These are phyloP conservation scores for Senna siamea DNA, from an alignment of 306 rosid species.

Conservation along the genomic window DNA sequence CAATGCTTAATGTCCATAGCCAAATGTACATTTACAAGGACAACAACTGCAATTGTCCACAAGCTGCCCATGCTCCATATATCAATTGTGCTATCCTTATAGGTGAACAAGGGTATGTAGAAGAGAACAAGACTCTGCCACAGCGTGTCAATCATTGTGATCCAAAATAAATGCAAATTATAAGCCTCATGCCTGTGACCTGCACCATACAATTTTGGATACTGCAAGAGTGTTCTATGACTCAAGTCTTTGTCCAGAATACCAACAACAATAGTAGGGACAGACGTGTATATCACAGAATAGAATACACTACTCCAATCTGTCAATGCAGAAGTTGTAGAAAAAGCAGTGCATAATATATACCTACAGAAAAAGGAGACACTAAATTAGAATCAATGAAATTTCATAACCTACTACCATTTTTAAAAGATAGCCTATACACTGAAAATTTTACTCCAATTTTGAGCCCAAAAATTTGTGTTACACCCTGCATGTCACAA, in stretches of 20 bases:
- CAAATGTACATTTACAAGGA: conserved; percentile 89
- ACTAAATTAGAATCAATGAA: conserved; percentile 31
- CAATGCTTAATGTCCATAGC: conserved; percentile 94
- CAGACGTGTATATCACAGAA: conserved; percentile 89
- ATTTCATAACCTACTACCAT: conserved; percentile 25
- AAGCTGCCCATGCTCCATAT: conserved; percentile 96
- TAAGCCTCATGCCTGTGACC: conserved; percentile 94
- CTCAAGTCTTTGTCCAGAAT: conserved; percentile 91
- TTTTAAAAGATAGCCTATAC: conserved; percentile 1
- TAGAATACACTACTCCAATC: conserved; percentile 99
- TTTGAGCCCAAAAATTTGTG: conserved; percentile 30
- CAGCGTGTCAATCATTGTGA: conserved; percentile 88
- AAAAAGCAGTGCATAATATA: conserved; percentile 82
- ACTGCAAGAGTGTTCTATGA: conserved; percentile 66
- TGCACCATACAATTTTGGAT: conserved; percentile 84
- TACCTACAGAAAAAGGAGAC: conserved; percentile 62
- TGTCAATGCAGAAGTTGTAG: conserved; percentile 92
- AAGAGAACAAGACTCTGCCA: conserved; percentile 99
- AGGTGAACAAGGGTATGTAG: conserved; percentile 75
- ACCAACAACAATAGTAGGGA: conserved; percentile 95
- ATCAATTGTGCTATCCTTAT: conserved; percentile 83
- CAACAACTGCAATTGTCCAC: conserved; percentile 96
- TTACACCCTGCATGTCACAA: conserved; percentile 3
- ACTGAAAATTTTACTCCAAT: background rate
- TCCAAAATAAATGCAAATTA: conserved; percentile 85